Percentiles rank a stretch among this genome's conserved stretches.
These are phyloP conservation scores for Epichloe amarillans DNA, from an alignment of 2,329 filamentous ascomycete genomes.

Conservation along the genomic window DNA sequence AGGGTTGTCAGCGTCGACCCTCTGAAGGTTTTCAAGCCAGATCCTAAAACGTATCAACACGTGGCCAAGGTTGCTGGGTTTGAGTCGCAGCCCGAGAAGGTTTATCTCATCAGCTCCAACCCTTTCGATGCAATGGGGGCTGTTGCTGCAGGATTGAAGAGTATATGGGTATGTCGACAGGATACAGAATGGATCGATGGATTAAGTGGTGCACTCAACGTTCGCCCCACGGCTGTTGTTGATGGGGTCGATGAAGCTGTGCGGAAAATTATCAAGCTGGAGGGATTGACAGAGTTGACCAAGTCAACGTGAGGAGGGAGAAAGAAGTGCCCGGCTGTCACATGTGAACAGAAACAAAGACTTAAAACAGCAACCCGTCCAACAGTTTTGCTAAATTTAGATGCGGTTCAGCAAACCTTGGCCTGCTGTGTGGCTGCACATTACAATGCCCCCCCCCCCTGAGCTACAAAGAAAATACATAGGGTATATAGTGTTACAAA, in stretches of 20 bases:
- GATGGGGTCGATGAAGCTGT: background rate
- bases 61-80: slow-evolving; percentile 38
- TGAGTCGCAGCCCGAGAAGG: slow-evolving; percentile 27
- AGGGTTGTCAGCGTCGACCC: slow-evolving; percentile 46
- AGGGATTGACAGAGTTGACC: background rate
- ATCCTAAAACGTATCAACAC: slow-evolving; percentile 46
- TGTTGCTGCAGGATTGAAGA: slow-evolving; percentile 14
- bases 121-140: slow-evolving; percentile 62
- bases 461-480: too few species aligned
- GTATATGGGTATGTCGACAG: slow-evolving; percentile 9
- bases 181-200: slow-evolving; percentile 8
- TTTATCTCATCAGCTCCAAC: slow-evolving; percentile 62
- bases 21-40: slow-evolving; percentile 50
- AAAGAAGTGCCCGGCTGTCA: background rate
- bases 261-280: background rate
- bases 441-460: too few species aligned
- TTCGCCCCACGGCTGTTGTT: background rate
- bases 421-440: background rate
- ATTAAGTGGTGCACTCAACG: background rate
- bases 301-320: too few species aligned
- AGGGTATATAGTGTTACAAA: too few species aligned
- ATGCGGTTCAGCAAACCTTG: background rate
- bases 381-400: background rate
- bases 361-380: too few species aligned
- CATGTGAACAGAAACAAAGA: background rate